Evolutionary conservation across 2,329 filamentous ascomycete species (phyloP), one percentile per base, ranked within the genome.

Genomic region (Xylaria polymorpha): DNA sequence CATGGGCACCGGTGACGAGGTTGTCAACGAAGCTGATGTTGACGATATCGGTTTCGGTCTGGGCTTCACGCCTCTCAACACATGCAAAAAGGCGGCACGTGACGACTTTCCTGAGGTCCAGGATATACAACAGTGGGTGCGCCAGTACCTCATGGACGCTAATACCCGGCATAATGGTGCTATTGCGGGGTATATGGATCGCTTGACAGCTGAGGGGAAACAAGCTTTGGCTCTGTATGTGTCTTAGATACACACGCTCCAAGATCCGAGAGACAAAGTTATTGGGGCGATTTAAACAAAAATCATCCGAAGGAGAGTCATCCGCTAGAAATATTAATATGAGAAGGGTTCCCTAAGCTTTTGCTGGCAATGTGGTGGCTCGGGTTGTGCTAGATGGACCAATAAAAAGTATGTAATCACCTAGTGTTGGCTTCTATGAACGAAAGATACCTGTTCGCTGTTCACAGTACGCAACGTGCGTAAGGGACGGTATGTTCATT

Each of bases 31-130:
- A 78, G 91, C 94, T 3, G 95, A 98, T 76, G 92, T 97, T 32
- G 96, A 99, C 76, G 96, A 99, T 79, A 90, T 98, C 73, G 91
- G 93, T 35, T 99, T 99, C 77, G 96, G 96, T 32, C 90, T 98
- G 72, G 95, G 94, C 9, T 99, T 97, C 82, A 98, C 96, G 0
- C 91, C 93, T 39, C 87, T 99, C 71, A 97, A 95, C 83, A 98
- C 95, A 0, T 96, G 95, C 83, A 93, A 91, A 79, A 90, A 90
- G 68, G 84, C 88, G 4, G 83, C 88, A 1, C 86, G 86, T 61
- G 96, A 98, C 79, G 92, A 94, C 22, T 98, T 94, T 84, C 92
- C 94, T 0, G 92, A 98, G 70, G 90, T 97, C 15, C 87, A 88
- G 5, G 91, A 94, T 64, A 92, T 94, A 68, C 84, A 94, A 62